Conservation (phyloP, 192 early-diverging fungal genomes). For the Mortierella antarctica region DNA sequence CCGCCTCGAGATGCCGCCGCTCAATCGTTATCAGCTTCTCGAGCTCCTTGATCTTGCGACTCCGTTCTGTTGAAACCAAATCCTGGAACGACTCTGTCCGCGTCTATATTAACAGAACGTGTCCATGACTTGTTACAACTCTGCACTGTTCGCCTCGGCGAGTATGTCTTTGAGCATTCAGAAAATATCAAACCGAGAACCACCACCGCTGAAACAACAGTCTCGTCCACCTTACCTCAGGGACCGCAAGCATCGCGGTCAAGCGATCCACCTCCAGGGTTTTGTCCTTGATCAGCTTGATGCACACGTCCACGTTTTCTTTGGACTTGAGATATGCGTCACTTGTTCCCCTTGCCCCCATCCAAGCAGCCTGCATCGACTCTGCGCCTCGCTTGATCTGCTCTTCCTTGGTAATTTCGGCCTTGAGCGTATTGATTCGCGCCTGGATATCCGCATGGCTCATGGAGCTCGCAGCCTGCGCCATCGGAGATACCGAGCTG, state of each 20-base stretch:
- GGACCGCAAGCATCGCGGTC: background rate
- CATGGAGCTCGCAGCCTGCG: constrained; percentile 1
- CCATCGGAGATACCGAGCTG: background rate
- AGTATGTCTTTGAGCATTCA: background rate
- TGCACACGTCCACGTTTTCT: constrained; percentile 38
- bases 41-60: constrained; percentile 29
- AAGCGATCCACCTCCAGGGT: constrained; percentile 29
- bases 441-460: constrained; percentile 22
- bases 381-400: constrained; percentile 53
- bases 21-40: constrained; percentile 50
- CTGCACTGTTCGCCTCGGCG: background rate
- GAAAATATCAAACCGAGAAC: too few species aligned
- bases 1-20: constrained; percentile 41
- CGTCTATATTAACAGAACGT: background rate
- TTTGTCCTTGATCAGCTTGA: constrained; percentile 45
- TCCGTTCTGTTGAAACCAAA: constrained; percentile 33
- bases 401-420: constrained; percentile 46
- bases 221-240: constrained; percentile 16
- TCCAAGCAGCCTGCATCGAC: constrained; percentile 50
- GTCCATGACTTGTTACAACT: background rate
- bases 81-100: constrained; percentile 34
- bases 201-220: background rate
- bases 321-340: constrained; percentile 47
- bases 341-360: constrained; percentile 31
- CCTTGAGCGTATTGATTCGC: constrained; percentile 28